Base-by-base conservation (phyloP, 331 rosid species). In the Prunus yedoensis region DNA sequence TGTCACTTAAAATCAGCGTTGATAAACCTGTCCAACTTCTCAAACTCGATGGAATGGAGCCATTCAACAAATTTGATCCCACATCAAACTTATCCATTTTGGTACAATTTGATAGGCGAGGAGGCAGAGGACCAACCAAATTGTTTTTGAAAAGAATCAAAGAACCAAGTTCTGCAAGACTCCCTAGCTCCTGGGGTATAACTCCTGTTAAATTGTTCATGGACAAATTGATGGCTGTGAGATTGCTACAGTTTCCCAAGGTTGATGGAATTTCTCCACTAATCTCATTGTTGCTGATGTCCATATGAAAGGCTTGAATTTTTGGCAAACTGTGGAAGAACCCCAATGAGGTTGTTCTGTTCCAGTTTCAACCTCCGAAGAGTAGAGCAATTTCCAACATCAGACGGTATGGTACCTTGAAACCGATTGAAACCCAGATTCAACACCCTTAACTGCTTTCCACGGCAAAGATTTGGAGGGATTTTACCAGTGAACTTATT, bases 401-500 rank as follows among this genome's bases (percentile, higher is more conserved):
- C 83, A 41, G 83, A 78, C 75, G 98, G 91, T 74, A 91, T 74
- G 81, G 81, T 75, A 5, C 96, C 95, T 73, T 85, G 83, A 70
- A 94, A 68, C 62, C 71, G 95, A 85, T 94, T 94, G 30, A 73
- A 20, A 25, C 91, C 97, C 89, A 90, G 14, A 59, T 25, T 79
- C 70, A 91, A 70, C 66, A 76, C 32, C 4, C 21, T 61, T 41
- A 94, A 78, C 53, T 77, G 25, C 77, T 87, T 90, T 27, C 97
- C 89, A 75, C 45, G 78, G 83, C 99, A 94, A 76, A 94, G 85
- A 85, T 85, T 82, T 38, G 90, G 90, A 10, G 99, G 99, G 64
- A 94, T 79, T 83, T 53, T 70, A 11, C 99, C 96, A 0, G 78
- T 74, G 87, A 94, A 94, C 65, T 74, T 83, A 12, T 94, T 94